Base-by-base conservation (phyloP, 495 filamentous ascomycete species). In the Aspergillus egyptiacus region DNA sequence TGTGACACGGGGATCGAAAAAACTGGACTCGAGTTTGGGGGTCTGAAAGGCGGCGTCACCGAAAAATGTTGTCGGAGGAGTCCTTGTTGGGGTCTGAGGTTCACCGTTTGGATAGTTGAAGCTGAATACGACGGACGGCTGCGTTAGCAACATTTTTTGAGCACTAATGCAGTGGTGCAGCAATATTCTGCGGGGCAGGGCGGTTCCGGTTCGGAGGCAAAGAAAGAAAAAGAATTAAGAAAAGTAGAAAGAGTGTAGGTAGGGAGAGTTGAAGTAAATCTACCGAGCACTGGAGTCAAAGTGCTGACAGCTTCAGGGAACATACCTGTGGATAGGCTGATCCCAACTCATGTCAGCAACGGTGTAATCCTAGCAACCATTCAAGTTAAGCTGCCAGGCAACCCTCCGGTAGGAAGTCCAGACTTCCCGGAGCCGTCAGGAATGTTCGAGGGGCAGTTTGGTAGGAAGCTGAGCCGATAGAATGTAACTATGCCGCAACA, bases 21-120 rank as follows among this genome's bases (percentile, higher is more conserved):
- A 75, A 52, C 70, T 74, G 8, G 71, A 73, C 48, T 77, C 74
- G 56, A 75, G 71, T 61, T 82, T 84, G 15, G 85, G 83, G 11
- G 84, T 87, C 50, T 82, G 78, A 62, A 87, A 84, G 45, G 78
- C 68, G 30, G 75, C 71, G 56, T 74, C 80, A 56, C 79, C 79
- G 37, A 87, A 83, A 30, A 71, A 66, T 46, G 75, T 60, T 37
- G 83, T 83, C 19, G 75, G 85, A 52, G 86, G 85, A 33, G 85
- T 89, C 66, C 79, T 82, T 59, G 81, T 85, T 18, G 85, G 85
- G 48, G 86, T 89, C 46, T 83, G 83, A 63, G 86, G 85, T 72
- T 85, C 80, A 74, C 80, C 82, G 77, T 81, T 81, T 66, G 81
- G 78, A 75, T 84, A 81, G 76, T 76, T 84, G 81, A 86, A 87